Evolutionary conservation across 768 basidiomycete species (phyloP).

Genomic region (Lepiota brunneoincarnata): DNA sequence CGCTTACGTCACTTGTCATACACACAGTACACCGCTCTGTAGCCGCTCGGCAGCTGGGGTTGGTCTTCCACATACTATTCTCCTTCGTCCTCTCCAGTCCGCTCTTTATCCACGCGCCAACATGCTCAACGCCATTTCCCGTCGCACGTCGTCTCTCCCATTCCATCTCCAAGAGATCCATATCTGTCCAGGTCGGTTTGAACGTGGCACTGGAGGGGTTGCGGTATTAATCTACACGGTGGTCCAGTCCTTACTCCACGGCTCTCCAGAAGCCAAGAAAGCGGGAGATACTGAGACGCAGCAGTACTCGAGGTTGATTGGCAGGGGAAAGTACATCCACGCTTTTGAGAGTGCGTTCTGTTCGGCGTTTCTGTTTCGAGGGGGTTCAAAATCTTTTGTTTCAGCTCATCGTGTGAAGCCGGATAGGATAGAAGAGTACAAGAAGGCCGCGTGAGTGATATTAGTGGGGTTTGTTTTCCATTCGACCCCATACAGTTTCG

Average conservation of each 20-base stretch:
- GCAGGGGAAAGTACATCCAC: slow-evolving; percentile 92
- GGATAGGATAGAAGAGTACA: slow-evolving; percentile 77
- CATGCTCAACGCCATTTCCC: slow-evolving; percentile 31
- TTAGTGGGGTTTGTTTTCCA: not conserved
- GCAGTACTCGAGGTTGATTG: slow-evolving; percentile 87
- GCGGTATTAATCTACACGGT: slow-evolving; percentile 20
- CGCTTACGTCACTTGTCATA: slow-evolving; percentile 16
- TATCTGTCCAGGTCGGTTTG: slow-evolving; percentile 60
- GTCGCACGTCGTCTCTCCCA: slow-evolving; percentile 23
- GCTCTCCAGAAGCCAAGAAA: slow-evolving; percentile 86
- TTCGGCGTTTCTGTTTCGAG: not conserved
- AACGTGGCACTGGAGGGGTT: slow-evolving; percentile 7
- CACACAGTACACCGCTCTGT: not conserved
- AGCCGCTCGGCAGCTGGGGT: not conserved
- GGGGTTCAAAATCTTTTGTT: slow-evolving; percentile 14
- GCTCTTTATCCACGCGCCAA: slow-evolving; percentile 13
- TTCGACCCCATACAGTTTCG: slow-evolving; percentile 7
- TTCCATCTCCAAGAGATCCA: slow-evolving; percentile 39
- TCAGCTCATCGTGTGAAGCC: slow-evolving; percentile 87
- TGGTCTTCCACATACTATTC: slow-evolving; percentile 5
- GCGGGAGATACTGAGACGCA: slow-evolving; percentile 73
- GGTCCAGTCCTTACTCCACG: slow-evolving; percentile 80
- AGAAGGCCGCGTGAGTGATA: slow-evolving; percentile 73
- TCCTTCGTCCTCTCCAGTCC: slow-evolving; percentile 12
- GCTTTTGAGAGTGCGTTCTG: slow-evolving; percentile 73